Percentiles rank a stretch among this genome's conserved stretches.
Evolutionary conservation across 129 eudicot genomes (phyloP).

Genomic region (Daucus carota): DNA sequence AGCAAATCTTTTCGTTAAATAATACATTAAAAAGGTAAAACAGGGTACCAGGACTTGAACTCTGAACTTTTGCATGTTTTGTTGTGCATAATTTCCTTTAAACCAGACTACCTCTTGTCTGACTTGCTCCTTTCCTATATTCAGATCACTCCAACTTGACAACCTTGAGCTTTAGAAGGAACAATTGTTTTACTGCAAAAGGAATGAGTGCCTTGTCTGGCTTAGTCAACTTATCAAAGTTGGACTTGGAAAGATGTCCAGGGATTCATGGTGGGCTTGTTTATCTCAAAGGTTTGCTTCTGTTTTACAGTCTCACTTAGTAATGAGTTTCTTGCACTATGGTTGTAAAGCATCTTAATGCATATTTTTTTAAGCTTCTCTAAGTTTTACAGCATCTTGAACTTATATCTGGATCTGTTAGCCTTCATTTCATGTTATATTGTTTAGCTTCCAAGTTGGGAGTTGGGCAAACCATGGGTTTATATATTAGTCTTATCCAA

Average conservation of each 20-base stretch:
- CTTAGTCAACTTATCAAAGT: conserved; percentile 49
- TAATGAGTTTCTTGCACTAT: not conserved
- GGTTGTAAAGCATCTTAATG: not conserved
- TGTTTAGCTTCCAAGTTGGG: not conserved
- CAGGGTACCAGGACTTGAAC: not conserved
- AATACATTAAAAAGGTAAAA: not conserved
- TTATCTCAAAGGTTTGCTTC: conserved; percentile 57
- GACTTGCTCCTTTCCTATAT: not conserved
- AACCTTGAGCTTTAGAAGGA: conserved; percentile 56
- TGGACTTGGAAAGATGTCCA: conserved; percentile 83
- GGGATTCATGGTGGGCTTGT: conserved; percentile 79
- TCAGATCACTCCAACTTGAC: conserved; percentile 72
- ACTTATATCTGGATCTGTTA: not conserved
- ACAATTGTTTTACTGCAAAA: conserved; percentile 51
- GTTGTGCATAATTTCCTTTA: not conserved
- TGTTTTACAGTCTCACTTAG: not conserved
- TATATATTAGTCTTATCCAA: not conserved
- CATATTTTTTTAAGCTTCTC: not conserved
- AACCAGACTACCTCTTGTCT: not conserved
- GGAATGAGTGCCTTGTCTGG: conserved; percentile 63
- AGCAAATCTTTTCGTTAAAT: not conserved
- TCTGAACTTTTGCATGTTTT: not conserved
- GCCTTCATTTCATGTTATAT: not conserved
- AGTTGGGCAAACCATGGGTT: not conserved
- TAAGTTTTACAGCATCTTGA: not conserved